Evolutionary conservation across 768 basidiomycete genomes (phyloP).

Genomic region (Leccinum broughii): DNA sequence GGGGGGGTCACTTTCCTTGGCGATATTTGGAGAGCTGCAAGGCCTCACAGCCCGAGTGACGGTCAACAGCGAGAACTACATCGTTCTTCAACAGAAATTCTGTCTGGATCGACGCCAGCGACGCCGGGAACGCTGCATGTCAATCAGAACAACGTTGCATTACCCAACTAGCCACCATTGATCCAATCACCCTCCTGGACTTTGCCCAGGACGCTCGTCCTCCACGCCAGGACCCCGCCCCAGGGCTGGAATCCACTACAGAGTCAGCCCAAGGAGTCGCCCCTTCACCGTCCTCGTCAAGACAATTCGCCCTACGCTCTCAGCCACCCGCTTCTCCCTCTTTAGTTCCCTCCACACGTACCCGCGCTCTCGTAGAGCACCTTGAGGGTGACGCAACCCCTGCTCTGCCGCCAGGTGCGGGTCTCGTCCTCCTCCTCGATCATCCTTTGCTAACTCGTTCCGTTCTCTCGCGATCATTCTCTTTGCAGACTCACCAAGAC

Average conservation of each 20-base stretch:
- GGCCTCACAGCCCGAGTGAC: conserved; percentile 24
- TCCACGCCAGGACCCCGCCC: conserved; percentile 34
- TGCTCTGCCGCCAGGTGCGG: conserved; percentile 28
- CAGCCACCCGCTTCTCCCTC: conserved; percentile 41
- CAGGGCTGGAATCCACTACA: conserved; percentile 50
- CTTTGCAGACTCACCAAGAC: conserved; percentile 50
- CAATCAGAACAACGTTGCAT: conserved; percentile 17
- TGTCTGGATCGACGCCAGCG: conserved; percentile 21
- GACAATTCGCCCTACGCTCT: conserved; percentile 27
- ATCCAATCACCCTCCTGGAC: conserved; percentile 52
- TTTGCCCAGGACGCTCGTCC: no score
- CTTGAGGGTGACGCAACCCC: conserved; percentile 35
- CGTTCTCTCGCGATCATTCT: background rate
- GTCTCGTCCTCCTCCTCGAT: background rate
- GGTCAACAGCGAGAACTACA: conserved; percentile 25
- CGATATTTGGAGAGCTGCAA: conserved; percentile 15
- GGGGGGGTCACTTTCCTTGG: conserved; percentile 32
- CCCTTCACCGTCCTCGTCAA: conserved; percentile 31
- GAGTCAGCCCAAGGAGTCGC: conserved; percentile 26
- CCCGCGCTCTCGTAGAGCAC: conserved; percentile 62
- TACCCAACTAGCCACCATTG: conserved; percentile 54
- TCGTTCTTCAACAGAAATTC: conserved; percentile 19
- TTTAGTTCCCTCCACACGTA: conserved; percentile 66
- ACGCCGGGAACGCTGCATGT: conserved; percentile 31
- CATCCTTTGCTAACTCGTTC: conserved; percentile 5